Percentiles rank a stretch among this genome's conserved stretches.
These are phyloP conservation scores for Xylaria sp. DNA, from an alignment of 2,329 filamentous ascomycete genomes.

Conservation along the genomic window DNA sequence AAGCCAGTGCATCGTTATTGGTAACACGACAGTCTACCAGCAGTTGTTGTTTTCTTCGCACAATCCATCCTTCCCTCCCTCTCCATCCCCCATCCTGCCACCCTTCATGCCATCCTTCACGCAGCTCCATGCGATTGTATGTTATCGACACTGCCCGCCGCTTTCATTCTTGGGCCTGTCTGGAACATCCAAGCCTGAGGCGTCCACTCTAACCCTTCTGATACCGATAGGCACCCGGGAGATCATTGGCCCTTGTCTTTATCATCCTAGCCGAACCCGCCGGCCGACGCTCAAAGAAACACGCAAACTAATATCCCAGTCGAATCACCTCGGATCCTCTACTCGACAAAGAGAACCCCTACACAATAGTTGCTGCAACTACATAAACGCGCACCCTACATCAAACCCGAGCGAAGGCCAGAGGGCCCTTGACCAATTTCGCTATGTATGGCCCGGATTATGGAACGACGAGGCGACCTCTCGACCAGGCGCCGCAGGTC, in stretches of 20 bases:
- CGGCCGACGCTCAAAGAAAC: neutral
- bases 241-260: slow-evolving; percentile 10
- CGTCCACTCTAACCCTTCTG: slow-evolving; percentile 9
- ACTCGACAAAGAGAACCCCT: slow-evolving; percentile 13
- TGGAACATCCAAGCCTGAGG: neutral
- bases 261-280: neutral
- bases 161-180: neutral
- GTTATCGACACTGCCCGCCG: neutral
- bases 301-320: neutral
- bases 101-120: too few species aligned
- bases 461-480: slow-evolving; percentile 37
- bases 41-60: slow-evolving; percentile 2
- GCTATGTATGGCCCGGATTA: slow-evolving; percentile 42
- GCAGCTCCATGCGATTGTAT: neutral
- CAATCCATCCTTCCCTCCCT: neutral
- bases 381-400: slow-evolving; percentile 12
- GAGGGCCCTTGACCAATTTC: slow-evolving; percentile 18
- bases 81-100: slow-evolving; percentile 7
- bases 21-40: slow-evolving; percentile 24
- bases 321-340: neutral
- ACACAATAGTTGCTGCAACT: neutral
- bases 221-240: neutral
- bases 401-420: slow-evolving; percentile 13
- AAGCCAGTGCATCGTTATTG: slow-evolving; percentile 12
- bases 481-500: slow-evolving; percentile 40